These are phyloP conservation scores for Cystofilobasidium bisporidii DNA, from an alignment of 768 basidiomycete species.

Conservation along the genomic window DNA sequence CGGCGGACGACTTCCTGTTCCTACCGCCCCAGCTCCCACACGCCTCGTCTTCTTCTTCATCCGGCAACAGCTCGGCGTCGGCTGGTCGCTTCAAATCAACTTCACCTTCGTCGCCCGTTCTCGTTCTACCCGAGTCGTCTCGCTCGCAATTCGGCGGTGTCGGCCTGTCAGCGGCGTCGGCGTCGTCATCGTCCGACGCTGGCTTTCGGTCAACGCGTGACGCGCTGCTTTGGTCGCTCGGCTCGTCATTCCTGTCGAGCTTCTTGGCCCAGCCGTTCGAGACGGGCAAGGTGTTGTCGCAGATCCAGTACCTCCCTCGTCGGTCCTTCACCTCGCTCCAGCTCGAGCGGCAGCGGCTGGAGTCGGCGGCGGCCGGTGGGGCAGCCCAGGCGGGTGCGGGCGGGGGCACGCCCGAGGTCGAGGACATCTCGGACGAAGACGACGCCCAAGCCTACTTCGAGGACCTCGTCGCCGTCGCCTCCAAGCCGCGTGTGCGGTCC, in stretches of 20 bases:
- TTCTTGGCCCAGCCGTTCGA: slow-evolving; percentile 1
- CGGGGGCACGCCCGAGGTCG: not conserved
- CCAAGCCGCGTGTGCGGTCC: not conserved
- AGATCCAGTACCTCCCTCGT: not conserved
- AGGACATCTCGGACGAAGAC: slow-evolving; percentile 12
- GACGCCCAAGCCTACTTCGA: slow-evolving; percentile 29
- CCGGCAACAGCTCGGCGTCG: slow-evolving; percentile 5
- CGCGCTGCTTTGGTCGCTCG: not conserved
- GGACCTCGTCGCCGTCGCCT: slow-evolving; percentile 22
- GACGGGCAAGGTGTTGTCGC: not conserved
- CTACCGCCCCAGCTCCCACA: slow-evolving; percentile 23
- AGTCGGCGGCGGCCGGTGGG: not conserved
- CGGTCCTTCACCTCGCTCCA: not conserved
- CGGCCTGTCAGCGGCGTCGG: not conserved
- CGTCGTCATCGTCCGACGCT: not conserved
- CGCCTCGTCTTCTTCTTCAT: not conserved
- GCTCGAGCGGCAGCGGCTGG: not conserved
- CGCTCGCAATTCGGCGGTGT: not conserved
- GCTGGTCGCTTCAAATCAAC: not conserved
- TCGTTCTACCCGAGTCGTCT: slow-evolving; percentile 24
- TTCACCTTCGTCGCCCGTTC: slow-evolving; percentile 7
- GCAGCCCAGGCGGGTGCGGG: not conserved
- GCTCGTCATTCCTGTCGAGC: not conserved
- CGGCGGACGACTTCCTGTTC: slow-evolving; percentile 28
- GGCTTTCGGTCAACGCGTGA: slow-evolving; percentile 1